Evolutionary conservation across 2,329 filamentous ascomycete genomes (phyloP).

Genomic region (Cryphonectria naterciae): DNA sequence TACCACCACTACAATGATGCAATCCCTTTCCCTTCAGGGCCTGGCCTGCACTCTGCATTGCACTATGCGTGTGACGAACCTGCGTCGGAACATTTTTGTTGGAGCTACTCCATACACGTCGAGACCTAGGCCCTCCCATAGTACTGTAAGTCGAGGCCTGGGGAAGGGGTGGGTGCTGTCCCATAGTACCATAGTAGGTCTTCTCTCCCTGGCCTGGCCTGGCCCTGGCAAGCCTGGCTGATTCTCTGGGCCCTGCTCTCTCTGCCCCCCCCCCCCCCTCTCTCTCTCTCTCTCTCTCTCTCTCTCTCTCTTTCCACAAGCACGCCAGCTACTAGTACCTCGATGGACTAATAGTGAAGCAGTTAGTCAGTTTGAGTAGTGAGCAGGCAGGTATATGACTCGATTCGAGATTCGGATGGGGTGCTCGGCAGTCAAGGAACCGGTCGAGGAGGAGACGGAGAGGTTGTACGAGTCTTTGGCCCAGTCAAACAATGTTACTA

Average conservation of each 20-base stretch:
- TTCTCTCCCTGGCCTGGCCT: not conserved
- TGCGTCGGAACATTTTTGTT: conserved; percentile 27
- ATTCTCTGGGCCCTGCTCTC: not conserved
- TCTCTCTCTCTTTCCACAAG: not conserved
- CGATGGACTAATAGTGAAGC: not conserved
- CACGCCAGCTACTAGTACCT: not conserved
- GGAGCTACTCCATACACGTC: conserved; percentile 4
- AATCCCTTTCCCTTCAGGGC: not conserved
- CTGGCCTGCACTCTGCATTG: not conserved
- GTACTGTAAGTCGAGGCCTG: not conserved
- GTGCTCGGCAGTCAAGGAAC: not conserved
- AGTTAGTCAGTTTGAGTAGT: conserved; percentile 5
- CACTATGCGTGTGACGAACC: conserved; percentile 16
- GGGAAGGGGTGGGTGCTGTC: not conserved
- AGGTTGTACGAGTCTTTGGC: not conserved
- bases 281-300: no score
- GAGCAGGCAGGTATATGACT: not conserved
- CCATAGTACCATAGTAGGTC: not conserved
- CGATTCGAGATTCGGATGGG: not conserved
- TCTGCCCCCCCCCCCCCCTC: not conserved
- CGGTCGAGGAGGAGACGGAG: not conserved
- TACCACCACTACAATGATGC: not conserved
- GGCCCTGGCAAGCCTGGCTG: no score
- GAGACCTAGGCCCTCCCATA: not conserved
- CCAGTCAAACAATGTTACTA: conserved; percentile 6